Evolutionary conservation across 176 grass and related monocot species (phyloP).

Genomic region (Hordeum marinum): DNA sequence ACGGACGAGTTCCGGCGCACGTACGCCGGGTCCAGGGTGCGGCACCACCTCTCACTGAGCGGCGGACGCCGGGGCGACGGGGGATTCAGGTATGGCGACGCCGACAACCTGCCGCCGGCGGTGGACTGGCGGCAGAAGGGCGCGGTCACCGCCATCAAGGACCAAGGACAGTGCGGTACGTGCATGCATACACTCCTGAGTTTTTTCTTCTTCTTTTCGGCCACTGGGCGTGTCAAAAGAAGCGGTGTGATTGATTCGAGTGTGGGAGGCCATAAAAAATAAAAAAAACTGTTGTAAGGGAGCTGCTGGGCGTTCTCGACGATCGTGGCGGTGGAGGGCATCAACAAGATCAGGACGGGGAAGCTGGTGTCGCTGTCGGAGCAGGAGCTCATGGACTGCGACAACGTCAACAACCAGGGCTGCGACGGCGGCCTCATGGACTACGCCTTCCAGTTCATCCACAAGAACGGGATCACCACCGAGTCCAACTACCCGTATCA

Average conservation of each 20-base stretch:
- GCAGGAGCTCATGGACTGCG: constrained; percentile 79
- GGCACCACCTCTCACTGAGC: constrained; percentile 7
- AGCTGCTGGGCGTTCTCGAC: constrained; percentile 90
- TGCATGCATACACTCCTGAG: background rate
- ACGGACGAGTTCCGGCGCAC: constrained; percentile 56
- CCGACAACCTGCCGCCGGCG: constrained; percentile 5
- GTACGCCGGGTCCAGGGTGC: constrained; percentile 40
- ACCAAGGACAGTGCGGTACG: constrained; percentile 83
- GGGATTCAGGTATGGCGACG: constrained; percentile 37
- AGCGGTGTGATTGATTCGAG: background rate
- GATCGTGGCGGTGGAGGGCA: constrained; percentile 63
- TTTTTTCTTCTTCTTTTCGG: background rate
- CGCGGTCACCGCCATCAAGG: constrained; percentile 63
- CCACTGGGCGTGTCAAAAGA: no score
- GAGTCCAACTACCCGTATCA: constrained; percentile 61
- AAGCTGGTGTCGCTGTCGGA: constrained; percentile 63
- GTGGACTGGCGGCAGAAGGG: constrained; percentile 73
- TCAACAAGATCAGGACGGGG: constrained; percentile 74
- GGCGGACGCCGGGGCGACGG: background rate
- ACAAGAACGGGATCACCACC: constrained; percentile 57
- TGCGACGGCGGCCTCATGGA: constrained; percentile 85
- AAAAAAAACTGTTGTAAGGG: constrained; percentile 18
- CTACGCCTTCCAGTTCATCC: constrained; percentile 69
- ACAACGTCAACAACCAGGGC: constrained; percentile 38
- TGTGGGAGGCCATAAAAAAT: background rate